Conservation (phyloP, 164 flowering plant species). For the Magnolia kwangsiensis region DNA sequence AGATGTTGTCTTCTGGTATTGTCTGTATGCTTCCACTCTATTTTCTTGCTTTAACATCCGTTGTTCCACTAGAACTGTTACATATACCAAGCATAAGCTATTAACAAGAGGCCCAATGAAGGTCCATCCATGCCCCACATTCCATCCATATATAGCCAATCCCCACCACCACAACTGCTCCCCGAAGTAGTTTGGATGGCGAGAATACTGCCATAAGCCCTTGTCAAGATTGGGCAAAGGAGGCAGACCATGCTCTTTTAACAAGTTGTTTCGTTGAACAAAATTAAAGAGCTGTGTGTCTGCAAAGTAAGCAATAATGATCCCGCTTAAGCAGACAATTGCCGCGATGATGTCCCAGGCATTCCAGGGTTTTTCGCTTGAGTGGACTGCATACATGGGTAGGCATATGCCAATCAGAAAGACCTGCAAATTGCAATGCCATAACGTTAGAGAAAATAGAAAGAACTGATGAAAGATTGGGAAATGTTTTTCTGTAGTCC, state of each 20-base stretch:
- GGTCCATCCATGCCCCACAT: conserved; percentile 74
- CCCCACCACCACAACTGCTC: conserved; percentile 99
- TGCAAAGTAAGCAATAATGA: conserved; percentile 62
- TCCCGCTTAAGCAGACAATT: conserved; percentile 49
- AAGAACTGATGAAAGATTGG: neutral
- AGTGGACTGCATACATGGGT: conserved; percentile 71
- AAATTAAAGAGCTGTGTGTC: conserved; percentile 81
- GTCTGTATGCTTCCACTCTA: conserved; percentile 70
- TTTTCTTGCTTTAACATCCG: conserved; percentile 65
- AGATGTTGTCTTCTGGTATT: conserved; percentile 81
- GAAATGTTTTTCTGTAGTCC: neutral
- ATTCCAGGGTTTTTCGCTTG: conserved; percentile 50
- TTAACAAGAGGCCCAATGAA: conserved; percentile 68
- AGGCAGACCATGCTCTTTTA: conserved; percentile 49
- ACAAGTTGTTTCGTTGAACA: conserved; percentile 43
- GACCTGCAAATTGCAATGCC: conserved; percentile 35
- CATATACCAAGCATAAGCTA: conserved; percentile 69
- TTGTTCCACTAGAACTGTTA: conserved; percentile 75
- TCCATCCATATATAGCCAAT: conserved; percentile 69
- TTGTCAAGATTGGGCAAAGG: conserved; percentile 48
- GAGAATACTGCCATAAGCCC: conserved; percentile 81
- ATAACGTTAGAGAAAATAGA: neutral
- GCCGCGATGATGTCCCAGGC: conserved; percentile 65
- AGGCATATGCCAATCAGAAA: conserved; percentile 74
- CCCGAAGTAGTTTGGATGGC: conserved; percentile 94